Evolutionary conservation across 108 stramenopile genomes (phyloP), one percentile per base, ranked within the genome.

Genomic region (Nitzschia sp.): DNA sequence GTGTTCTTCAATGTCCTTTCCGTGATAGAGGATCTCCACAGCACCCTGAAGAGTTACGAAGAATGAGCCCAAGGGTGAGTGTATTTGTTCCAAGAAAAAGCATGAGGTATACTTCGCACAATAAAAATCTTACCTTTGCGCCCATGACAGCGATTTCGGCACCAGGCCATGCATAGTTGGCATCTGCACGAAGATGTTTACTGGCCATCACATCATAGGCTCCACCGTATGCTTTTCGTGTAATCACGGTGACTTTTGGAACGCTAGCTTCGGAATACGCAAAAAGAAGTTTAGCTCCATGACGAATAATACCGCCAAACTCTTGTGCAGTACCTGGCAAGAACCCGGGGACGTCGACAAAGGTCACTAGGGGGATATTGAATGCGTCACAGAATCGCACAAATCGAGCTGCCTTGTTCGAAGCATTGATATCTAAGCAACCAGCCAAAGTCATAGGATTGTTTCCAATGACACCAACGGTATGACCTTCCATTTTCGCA

Each of bases 291-390:
- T 99, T 98, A 44, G 96, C 91, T 45, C 99, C 99, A 67, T 98
- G 85, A 16, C 98, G 91, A 75, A 98, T 98, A 77, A 99, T 99
- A 27, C 92, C 91, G 25, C 91, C 91, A 63, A 89, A 84, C 69
- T 96, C 92, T 78, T 96, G 95, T 9, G 56, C 76, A 6, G 97
- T 97, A 2, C 99, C 99, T 9, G 99, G 99, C 64, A 99, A 80
- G 75, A 99, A 99, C 26, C 99, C 99, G 9, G 99, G 99, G 15
- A 99, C 99, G 76, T 99, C 99, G n/a, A 99, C 99, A 65, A 99
- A 98, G 3, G 99, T 99, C 11, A 99, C 79, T 23, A 99, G 74
- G 8, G 99, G 99, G 64, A 98, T 98, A 75, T 98, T 96, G 83
- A 99, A 99, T 25, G 97, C 89, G 81, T 99, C 97, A 69, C 93